Evolutionary conservation across 2,329 filamentous ascomycete species (phyloP), one percentile per base, ranked within the genome.

Genomic region (Ophiostoma quercus): DNA sequence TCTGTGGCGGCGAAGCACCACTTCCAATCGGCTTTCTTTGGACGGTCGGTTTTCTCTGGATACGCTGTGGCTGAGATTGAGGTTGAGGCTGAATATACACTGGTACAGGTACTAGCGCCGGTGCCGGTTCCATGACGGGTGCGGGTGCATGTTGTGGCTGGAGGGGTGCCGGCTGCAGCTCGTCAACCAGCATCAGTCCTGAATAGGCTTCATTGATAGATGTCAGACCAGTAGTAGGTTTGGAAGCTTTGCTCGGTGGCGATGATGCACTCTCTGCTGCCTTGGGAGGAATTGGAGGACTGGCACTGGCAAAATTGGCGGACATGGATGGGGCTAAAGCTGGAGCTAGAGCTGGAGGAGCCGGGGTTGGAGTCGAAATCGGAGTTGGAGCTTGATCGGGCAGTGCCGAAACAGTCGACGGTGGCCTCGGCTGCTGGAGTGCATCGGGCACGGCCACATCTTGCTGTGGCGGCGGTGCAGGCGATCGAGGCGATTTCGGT

Each of bases 151-250:
- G 16, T 6, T 6, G 43, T 3, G 19, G 9, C 8, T 57, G 51
- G 11, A 66, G 60, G 14, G 34, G 68, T n/a, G 47, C 34, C 29
- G 39, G 68, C 37, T 41, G 57, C 39, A 41, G 32, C 22, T 71
- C 71, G 9, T 65, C 71, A 19, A 75, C 77, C 16, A 77, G 76
- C 62, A 76, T 75, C 9, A 79, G 72, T 19, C 78, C 74, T 0
- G 78, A 77, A 0, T 76, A 77, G 1, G 76, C 70, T 41, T 76
- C 74, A 29, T 71, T 37, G 25, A 74, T 71, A 3, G 70, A 54
- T n/a, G 41, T 16, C 47, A 63, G 32, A 11, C 57, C 37, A 29
- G 37, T 29, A 3, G 63, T 9, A 1, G 57, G 60, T 14, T 19
- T 12, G 8, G 34, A 1, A 12, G 34, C 9, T 39, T 54, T 47